phyloP scores from a whole-genome alignment of 2,329 filamentous ascomycete genomes.

The Paradendryphiella salina region DNA sequence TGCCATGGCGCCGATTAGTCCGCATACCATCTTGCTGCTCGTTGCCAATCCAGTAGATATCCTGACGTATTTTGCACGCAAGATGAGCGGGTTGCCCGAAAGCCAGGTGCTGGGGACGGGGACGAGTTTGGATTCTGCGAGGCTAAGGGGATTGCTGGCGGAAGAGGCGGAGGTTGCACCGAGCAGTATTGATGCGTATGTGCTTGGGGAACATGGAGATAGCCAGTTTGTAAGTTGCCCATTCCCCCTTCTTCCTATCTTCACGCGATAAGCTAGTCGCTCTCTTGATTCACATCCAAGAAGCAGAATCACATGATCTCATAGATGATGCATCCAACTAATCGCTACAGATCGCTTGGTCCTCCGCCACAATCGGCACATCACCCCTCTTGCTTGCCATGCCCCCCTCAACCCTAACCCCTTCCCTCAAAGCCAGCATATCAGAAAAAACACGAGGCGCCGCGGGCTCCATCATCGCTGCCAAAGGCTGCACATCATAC shows the following conservation, averaged over 20 bases:
- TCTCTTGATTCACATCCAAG: background rate
- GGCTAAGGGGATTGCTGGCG: slow-evolving; percentile 53
- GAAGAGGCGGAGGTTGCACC: slow-evolving; percentile 46
- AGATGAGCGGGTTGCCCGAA: slow-evolving; percentile 54
- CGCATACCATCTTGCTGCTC: slow-evolving; percentile 55
- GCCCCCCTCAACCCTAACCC: slow-evolving; percentile 27
- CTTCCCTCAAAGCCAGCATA: slow-evolving; percentile 43
- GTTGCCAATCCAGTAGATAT: slow-evolving; percentile 62
- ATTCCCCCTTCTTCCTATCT: background rate
- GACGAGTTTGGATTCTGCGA: slow-evolving; percentile 58
- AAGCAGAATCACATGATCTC: background rate
- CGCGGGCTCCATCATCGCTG: slow-evolving; percentile 53
- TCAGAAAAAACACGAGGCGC: slow-evolving; percentile 53
- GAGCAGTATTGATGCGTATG: slow-evolving; percentile 50
- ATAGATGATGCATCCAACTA: background rate
- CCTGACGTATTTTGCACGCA: slow-evolving; percentile 55
- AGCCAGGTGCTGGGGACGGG: slow-evolving; percentile 58
- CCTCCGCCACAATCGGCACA: slow-evolving; percentile 50
- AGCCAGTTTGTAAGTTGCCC: slow-evolving; percentile 48
- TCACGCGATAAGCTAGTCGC: too few species aligned
- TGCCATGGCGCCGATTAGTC: slow-evolving; percentile 54
- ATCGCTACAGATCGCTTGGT: slow-evolving; percentile 49
- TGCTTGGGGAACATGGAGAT: slow-evolving; percentile 56
- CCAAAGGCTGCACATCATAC: slow-evolving; percentile 57
- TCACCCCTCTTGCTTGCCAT: slow-evolving; percentile 47